Percentiles rank a stretch among this genome's conserved stretches.
These are phyloP conservation scores for Alternaria brassicicola DNA, from an alignment of 2,329 filamentous ascomycete genomes.

Conservation along the genomic window DNA sequence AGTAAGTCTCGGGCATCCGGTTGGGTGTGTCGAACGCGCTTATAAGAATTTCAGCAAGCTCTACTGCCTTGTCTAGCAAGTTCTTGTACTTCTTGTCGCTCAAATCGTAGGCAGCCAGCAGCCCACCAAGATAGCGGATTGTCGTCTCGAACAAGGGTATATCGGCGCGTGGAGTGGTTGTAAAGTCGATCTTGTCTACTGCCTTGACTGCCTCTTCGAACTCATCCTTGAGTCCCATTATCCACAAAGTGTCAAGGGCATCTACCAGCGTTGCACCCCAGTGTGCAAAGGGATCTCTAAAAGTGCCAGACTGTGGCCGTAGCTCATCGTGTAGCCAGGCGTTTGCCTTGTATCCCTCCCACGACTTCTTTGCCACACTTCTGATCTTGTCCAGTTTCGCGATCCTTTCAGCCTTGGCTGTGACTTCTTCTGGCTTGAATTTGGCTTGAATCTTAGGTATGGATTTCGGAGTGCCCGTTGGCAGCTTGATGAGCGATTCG, in stretches of 20 bases:
- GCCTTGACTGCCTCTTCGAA: conserved; percentile 68
- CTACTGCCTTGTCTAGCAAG: conserved; percentile 66
- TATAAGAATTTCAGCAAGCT: conserved; percentile 69
- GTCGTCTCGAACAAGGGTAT: conserved; percentile 75
- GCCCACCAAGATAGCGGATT: conserved; percentile 72
- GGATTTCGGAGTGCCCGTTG: conserved; percentile 69
- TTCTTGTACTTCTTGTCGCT: conserved; percentile 59
- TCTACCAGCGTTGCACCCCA: conserved; percentile 91
- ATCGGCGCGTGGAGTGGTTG: conserved; percentile 55
- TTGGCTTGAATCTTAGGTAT: conserved; percentile 79
- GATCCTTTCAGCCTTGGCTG: conserved; percentile 62
- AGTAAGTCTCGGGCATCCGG: conserved; percentile 67
- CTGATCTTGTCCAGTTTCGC: conserved; percentile 71
- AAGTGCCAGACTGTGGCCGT: conserved; percentile 69
- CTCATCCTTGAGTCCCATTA: conserved; percentile 70
- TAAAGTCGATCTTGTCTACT: conserved; percentile 66
- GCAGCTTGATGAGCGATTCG: conserved; percentile 75
- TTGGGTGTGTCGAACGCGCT: conserved; percentile 72
- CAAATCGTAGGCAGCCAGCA: conserved; percentile 72
- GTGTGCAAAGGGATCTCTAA: conserved; percentile 83
- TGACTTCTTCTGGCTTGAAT: conserved; percentile 68
- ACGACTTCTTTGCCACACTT: conserved; percentile 76
- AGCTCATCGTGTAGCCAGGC: conserved; percentile 91
- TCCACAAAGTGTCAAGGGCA: conserved; percentile 73
- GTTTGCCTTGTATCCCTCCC: conserved; percentile 78